phyloP scores from a whole-genome alignment of 2,329 filamentous ascomycete species.

The Aspergillus calidoustus region DNA sequence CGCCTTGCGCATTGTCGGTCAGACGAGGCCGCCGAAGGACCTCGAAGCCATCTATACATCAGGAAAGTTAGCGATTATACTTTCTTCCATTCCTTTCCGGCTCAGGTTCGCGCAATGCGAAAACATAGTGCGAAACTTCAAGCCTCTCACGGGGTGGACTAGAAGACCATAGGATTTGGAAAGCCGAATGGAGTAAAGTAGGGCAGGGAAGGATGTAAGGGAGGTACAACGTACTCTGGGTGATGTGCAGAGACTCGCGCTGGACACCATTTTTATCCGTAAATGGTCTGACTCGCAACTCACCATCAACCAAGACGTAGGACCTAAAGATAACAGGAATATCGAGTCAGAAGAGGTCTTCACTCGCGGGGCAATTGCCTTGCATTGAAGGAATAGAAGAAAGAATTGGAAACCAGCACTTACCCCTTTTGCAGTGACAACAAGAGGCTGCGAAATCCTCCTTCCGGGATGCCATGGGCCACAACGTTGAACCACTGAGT shows the following conservation, averaged over 20 bases:
- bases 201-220: not conserved
- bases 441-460: constrained; percentile 65
- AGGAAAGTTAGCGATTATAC: not conserved
- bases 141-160: not conserved
- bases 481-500: constrained; percentile 86
- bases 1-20: too few species aligned
- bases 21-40: not conserved
- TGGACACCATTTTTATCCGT: not conserved
- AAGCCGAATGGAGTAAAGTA: not conserved
- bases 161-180: not conserved
- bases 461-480: constrained; percentile 59
- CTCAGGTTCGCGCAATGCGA: not conserved
- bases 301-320: not conserved
- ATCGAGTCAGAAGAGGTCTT: not conserved
- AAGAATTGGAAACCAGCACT: constrained; percentile 43
- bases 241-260: not conserved
- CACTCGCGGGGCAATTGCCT: not conserved
- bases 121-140: not conserved
- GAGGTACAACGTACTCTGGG: not conserved
- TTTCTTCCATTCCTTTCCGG: not conserved
- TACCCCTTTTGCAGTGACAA: constrained; percentile 82
- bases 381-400: not conserved
- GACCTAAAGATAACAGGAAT: not conserved
- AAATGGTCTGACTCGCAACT: not conserved
- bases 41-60: not conserved